Evolutionary conservation across 2,329 filamentous ascomycete genomes (phyloP), one percentile per base, ranked within the genome.

Genomic region (Ascomycota sp.): DNA sequence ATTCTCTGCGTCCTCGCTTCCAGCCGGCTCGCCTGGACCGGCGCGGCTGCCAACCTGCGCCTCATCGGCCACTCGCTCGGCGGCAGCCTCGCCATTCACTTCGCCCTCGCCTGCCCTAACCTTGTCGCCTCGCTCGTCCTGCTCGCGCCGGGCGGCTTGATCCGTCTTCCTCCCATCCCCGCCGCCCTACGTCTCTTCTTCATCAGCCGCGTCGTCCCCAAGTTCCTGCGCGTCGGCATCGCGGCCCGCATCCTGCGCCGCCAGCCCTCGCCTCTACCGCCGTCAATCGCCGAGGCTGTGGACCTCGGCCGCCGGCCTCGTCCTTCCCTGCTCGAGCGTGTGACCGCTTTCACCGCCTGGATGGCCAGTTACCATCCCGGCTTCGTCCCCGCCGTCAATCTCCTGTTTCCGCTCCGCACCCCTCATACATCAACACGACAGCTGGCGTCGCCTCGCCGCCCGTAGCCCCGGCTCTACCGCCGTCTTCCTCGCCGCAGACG

Each of bases 1-100:
- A 72, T 82, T 36, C 61, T 82, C 29, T 63, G 79, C 25, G 76
- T 66, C 10, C 56, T 86, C 9, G 62, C 68, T 24, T 82, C 77
- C 1, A 83, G 77, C 2, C 61, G 68, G 0, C 55, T 86, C 3
- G 43, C 69, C 10, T 83, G 77, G 77, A 73, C 68, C 0, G 66
- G 69, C 30, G 40, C 47, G 10, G 45, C 50, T 30, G 63, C 59
- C 32, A n/a, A n/a, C n/a, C 72, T 89, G 47, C 65, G 65, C 32
- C 53, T 92, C 13, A 56, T 84, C 9, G 82, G 82, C 9, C 92
- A 89, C 54, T 84, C 77, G 0, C 64, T 92, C 1, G 82, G 82
- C 37, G 82, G 82, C 32, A 79, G 76, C 34, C 74, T 92, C 36
- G 72, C 73, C 5, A 69, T 74, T 6, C 68, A 74, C 38, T 86